These are phyloP conservation scores for Rosa hybrid DNA, from an alignment of 331 rosid species.

Conservation along the genomic window DNA sequence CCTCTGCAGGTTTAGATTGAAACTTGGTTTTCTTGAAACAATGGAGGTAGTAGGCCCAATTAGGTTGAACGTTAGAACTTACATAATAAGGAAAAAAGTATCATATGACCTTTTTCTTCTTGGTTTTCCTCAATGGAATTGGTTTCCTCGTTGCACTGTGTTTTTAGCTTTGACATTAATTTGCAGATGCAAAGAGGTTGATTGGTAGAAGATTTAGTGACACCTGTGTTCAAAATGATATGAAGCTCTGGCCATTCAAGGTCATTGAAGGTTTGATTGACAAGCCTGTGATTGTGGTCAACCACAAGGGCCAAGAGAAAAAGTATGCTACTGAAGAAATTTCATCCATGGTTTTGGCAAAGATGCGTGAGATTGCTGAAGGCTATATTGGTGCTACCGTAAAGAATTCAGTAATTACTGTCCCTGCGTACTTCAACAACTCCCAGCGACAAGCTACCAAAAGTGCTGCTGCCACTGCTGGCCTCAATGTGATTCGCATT, in stretches of 20 bases:
- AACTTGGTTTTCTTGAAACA: no score
- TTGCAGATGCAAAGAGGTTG: background rate
- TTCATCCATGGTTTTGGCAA: background rate
- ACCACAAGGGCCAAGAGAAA: background rate
- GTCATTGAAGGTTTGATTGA: background rate
- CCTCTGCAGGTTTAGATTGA: no score
- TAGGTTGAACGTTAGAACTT: no score
- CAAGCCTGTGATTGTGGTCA: background rate
- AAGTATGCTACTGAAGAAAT: background rate
- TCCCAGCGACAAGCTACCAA: background rate
- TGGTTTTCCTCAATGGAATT: no score
- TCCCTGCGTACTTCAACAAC: background rate
- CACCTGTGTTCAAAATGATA: background rate
- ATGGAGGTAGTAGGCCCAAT: no score
- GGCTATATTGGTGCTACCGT: background rate
- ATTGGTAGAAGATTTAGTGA: background rate
- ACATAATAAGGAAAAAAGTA: no score
- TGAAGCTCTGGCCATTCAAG: background rate
- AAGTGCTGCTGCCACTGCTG: background rate
- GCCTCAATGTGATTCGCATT: background rate
- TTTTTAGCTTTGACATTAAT: no score
- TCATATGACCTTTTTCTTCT: no score
- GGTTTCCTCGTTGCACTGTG: no score
- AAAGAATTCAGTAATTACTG: background rate
- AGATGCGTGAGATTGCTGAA: background rate